phyloP scores from a whole-genome alignment of 345 rosid genomes.

The Linum usitatissimum region DNA sequence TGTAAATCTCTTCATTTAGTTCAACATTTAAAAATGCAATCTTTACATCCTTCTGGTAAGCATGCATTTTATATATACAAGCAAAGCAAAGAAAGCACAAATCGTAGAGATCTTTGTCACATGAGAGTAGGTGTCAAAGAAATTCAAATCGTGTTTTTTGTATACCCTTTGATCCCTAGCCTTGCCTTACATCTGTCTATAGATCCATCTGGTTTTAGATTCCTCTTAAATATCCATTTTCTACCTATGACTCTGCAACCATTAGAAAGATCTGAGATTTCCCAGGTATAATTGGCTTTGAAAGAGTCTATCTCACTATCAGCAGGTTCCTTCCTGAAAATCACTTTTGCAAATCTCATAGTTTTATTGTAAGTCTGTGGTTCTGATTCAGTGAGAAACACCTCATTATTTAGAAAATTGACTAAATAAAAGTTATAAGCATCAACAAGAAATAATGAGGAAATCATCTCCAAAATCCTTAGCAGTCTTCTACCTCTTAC shows the following conservation, averaged over 20 bases:
- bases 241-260: neutral
- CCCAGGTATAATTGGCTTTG: neutral
- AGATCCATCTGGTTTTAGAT: neutral
- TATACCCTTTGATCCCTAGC: neutral
- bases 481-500: too few species aligned
- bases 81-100: neutral
- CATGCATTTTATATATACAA: neutral
- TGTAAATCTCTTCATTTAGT: neutral
- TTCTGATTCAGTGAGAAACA: neutral
- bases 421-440: too few species aligned
- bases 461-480: too few species aligned
- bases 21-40: neutral
- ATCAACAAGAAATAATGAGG: too few species aligned
- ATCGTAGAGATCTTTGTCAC: neutral
- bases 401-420: neutral
- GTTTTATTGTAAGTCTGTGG: neutral
- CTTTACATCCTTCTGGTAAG: neutral
- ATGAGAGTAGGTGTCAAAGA: neutral
- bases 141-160: neutral
- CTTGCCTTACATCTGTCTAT: constrained; percentile 3
- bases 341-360: neutral
- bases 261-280: neutral
- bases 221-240: constrained; percentile 2
- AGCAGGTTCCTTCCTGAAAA: neutral
- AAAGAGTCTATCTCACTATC: neutral